Evolutionary conservation across 2,329 filamentous ascomycete species (phyloP), one percentile per base, ranked within the genome.

Genomic region (Sporothrix euskadiensis): DNA sequence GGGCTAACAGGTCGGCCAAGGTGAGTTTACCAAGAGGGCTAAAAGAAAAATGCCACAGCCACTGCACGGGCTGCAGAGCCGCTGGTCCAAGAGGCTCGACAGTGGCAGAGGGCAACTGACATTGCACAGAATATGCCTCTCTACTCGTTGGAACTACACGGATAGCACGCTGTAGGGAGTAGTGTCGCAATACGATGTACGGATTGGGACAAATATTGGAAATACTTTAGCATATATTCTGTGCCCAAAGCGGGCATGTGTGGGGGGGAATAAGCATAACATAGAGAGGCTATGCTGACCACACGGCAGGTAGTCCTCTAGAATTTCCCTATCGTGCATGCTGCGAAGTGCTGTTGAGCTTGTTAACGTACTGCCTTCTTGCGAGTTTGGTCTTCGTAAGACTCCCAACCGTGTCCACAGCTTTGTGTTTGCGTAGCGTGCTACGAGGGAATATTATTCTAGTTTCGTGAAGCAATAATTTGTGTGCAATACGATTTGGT

Each of bases 131-230:
- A 4, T 19, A 16, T 49, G 44, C 6, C 4, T 14, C 19, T 19
- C 14, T 49, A 19, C 44, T 19, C 44, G 3, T 19, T 19, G 44
- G 14, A 6, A 3, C 8, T 22, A 56, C 52, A 9, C 12, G 52
- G 22, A 56, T 19, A 4, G 39, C 9, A 66, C 26, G 26, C 26
- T 2, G 26, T 26, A 4, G 39, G 39, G 4, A n/a, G 35, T 19
- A 22, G 61, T 66, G 22, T 66, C 39, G 30, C 39, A 26, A 4
- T 59, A 10, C 10, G 59, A 26, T 41, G 61, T 30, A 66, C 61
- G 61, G n/a, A 66, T 66, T 66, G n/a, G 61, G 61, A 30, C 61
- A 66, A 66, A 44, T 66, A 44, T 47, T 66, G 61, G 35, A 47
- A 65, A 44, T 30, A 66, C 57, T 61, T 61, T 61, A 22, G 57